Percentiles rank a stretch among this genome's conserved stretches.
Conservation (phyloP, 169 alveolate species). For the Cryptosporidium ryanae region DNA sequence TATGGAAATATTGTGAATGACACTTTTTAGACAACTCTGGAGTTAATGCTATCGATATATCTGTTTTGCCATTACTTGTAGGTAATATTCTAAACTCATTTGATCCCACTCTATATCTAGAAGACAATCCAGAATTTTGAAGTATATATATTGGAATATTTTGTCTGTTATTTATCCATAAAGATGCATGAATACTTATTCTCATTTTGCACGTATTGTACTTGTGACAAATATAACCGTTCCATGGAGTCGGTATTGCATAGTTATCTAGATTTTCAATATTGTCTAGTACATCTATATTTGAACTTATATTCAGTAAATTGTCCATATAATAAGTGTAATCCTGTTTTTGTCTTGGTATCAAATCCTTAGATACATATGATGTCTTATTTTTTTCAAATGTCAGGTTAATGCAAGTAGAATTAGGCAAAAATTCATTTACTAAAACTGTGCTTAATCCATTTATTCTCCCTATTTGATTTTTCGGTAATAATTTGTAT, state of each 20-base stretch:
- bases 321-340: conserved; percentile 19
- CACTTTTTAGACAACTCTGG: conserved; percentile 41
- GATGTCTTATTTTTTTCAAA: conserved; percentile 22
- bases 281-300: neutral
- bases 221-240: conserved; percentile 23
- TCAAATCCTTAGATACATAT: conserved; percentile 23
- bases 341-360: conserved; percentile 47
- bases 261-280: neutral
- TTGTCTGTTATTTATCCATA: conserved; percentile 62
- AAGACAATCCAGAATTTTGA: conserved; percentile 29
- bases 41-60: conserved; percentile 32
- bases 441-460: conserved; percentile 18
- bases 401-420: conserved; percentile 29
- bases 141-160: conserved; percentile 32
- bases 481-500: conserved; percentile 30
- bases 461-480: conserved; percentile 22
- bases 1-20: conserved; percentile 32
- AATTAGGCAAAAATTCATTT: conserved; percentile 46
- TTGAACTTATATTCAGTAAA: neutral
- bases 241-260: conserved; percentile 43
- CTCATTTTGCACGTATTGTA: conserved; percentile 48
- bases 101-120: conserved; percentile 47
- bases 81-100: conserved; percentile 52
- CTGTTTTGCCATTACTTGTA: conserved; percentile 42
- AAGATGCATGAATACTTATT: conserved; percentile 26